Base-by-base conservation (phyloP, 2,329 filamentous ascomycete genomes). In the Verticillium isaacii region DNA sequence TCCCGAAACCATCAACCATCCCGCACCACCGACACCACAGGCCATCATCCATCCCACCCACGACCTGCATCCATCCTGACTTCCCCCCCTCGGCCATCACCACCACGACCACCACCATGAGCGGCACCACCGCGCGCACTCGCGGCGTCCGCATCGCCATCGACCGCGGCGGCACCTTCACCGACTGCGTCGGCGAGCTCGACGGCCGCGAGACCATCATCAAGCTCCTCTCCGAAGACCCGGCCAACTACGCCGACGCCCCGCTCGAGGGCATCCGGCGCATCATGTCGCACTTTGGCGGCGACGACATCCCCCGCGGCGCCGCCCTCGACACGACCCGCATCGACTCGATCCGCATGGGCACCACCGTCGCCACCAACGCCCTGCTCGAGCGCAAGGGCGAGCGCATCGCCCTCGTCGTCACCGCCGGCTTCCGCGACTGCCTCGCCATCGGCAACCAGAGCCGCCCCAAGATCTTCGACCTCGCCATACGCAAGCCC, bases 321-420 rank as follows among this genome's bases (percentile, higher is more conserved):
- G 81, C 93, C 72, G 80, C 90, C 1, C 79, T 97, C 9, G 92
- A 97, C 73, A 97, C 93, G 1, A 85, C 87, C 19, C 78, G 88
- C 70, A 96, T 97, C 68, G 91, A 95, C 68, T 93, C 90, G 61
- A 97, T 97, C 72, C 89, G 93, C 57, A 97, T 97, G 93, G 93
- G 93, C 55, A 97, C 93, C 1, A 97, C 93, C 0, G 93, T 97
- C 14, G 93, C 93, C 11, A 97, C 93, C 0, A 97, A 97, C 74
- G 93, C 93, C 0, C 77, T 97, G 61, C 82, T 97, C 2, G 93
- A 97, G 75, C 82, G 93, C 62, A 97, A 97, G 75, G 93, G 93
- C 57, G 93, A 96, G 77, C 87, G 86, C 68, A 94, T 95, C 71
- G 93, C 91, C 15, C 84, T 97, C 75, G 86, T 97, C 1, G 91